phyloP scores from a whole-genome alignment of 2,329 filamentous ascomycete species.

The Calonectria ilicicola region DNA sequence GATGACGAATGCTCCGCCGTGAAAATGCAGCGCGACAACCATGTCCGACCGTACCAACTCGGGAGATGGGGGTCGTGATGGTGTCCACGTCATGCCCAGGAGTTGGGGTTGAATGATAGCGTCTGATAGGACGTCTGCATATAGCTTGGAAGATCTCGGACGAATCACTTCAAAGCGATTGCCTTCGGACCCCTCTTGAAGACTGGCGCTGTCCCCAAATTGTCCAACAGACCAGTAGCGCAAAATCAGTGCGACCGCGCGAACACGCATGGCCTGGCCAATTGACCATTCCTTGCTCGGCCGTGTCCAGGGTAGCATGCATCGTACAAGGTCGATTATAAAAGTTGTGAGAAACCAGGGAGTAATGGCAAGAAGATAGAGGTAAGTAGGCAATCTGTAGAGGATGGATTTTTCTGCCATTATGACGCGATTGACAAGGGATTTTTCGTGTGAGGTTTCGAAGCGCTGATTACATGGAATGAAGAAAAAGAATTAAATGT shows the following conservation, averaged over 20 bases:
- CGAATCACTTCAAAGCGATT: constrained; percentile 33
- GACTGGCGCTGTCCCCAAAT: constrained; percentile 21
- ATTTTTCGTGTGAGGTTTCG: too few species aligned
- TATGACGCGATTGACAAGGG: not conserved
- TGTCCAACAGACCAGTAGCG: constrained; percentile 36
- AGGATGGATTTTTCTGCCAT: not conserved
- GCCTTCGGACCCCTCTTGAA: constrained; percentile 25
- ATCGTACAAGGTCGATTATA: constrained; percentile 27
- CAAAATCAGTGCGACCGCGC: constrained; percentile 29
- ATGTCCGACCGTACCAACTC: constrained; percentile 21
- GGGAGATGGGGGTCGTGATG: constrained; percentile 27
- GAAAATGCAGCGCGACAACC: constrained; percentile 31
- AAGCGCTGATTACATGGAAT: too few species aligned
- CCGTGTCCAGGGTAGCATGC: constrained; percentile 22
- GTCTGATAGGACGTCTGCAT: constrained; percentile 25
- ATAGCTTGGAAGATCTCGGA: constrained; percentile 30
- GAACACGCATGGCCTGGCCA: constrained; percentile 33
- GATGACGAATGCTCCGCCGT: constrained; percentile 35
- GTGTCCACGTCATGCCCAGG: constrained; percentile 38
- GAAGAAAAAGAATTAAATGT: too few species aligned
- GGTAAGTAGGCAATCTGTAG: not conserved
- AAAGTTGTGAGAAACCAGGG: constrained; percentile 36
- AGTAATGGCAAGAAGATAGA: not conserved
- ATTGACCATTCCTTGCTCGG: constrained; percentile 26
- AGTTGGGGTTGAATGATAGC: constrained; percentile 13